phyloP scores from a whole-genome alignment of 306 rosid genomes.

The Amphicarpaea edgeworthii region DNA sequence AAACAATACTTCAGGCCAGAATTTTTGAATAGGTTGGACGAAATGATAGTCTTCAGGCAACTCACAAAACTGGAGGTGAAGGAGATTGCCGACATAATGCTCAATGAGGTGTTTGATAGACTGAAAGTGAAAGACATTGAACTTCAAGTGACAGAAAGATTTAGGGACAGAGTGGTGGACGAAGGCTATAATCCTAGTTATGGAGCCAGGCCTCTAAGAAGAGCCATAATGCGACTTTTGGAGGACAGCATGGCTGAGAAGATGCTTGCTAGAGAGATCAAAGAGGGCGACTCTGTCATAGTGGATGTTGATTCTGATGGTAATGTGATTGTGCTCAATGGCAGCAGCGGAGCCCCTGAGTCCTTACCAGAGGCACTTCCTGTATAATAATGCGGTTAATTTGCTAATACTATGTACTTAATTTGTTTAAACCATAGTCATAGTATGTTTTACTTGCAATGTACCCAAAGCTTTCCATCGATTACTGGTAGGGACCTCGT shows the following conservation, averaged over 20 bases:
- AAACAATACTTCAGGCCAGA: conserved; percentile 96
- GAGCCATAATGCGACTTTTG: conserved; percentile 97
- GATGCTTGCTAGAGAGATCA: conserved; percentile 96
- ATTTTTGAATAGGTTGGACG: conserved; percentile 91
- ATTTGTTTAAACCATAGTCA: conserved; percentile 42
- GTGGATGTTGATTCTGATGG: conserved; percentile 94
- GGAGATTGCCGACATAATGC: conserved; percentile 94
- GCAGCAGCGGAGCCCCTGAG: conserved; percentile 78
- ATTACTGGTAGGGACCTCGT: conserved; percentile 37
- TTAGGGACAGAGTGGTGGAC: conserved; percentile 90
- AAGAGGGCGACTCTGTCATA: conserved; percentile 92
- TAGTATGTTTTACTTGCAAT: conserved; percentile 54
- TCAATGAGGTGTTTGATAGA: conserved; percentile 89
- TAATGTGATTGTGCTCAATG: conserved; percentile 88
- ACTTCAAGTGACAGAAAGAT: conserved; percentile 94
- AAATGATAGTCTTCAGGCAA: conserved; percentile 96
- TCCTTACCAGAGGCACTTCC: conserved; percentile 71
- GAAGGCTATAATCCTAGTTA: conserved; percentile 97
- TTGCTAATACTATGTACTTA: conserved; percentile 46
- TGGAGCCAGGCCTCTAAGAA: conserved; percentile 96
- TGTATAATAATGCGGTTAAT: conserved; percentile 55
- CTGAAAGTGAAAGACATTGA: conserved; percentile 80
- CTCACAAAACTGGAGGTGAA: conserved; percentile 96
- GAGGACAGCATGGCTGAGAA: conserved; percentile 99
- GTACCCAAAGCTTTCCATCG: conserved; percentile 45